These are phyloP conservation scores for Phalaenopsis hybrid DNA, from an alignment of 116 monocot genomes.

Conservation along the genomic window DNA sequence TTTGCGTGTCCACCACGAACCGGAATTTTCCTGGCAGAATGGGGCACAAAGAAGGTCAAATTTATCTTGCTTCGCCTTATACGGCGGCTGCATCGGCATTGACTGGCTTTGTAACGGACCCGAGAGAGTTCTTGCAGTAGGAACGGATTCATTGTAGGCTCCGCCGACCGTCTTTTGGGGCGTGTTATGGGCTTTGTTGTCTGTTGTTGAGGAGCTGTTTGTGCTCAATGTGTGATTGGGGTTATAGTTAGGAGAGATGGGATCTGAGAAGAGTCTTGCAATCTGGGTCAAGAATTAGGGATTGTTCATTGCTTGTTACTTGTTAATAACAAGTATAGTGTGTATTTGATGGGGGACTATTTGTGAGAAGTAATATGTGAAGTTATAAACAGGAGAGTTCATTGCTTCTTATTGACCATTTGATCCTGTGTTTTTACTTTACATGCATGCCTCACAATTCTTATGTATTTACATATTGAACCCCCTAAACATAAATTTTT, in stretches of 20 bases:
- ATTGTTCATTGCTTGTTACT: not conserved
- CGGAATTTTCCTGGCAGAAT: conserved; percentile 96
- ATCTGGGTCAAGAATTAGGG: conserved; percentile 11
- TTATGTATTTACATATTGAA: no score
- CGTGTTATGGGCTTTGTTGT: not conserved
- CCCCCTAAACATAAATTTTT: no score
- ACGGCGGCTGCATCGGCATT: conserved; percentile 95
- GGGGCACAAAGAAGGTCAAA: conserved; percentile 98
- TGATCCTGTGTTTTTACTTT: not conserved
- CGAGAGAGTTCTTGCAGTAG: conserved; percentile 76
- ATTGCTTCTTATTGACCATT: not conserved
- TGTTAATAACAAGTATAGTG: not conserved
- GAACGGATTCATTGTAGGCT: not conserved
- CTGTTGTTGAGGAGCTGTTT: not conserved
- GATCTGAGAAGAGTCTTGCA: conserved; percentile 3
- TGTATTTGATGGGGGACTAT: not conserved
- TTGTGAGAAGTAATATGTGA: not conserved
- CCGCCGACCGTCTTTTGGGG: no score
- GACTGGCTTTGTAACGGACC: conserved; percentile 93
- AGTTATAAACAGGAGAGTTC: conserved; percentile 4
- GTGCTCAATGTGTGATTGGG: not conserved
- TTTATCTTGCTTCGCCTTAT: conserved; percentile 91
- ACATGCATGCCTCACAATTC: no score
- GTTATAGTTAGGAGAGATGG: not conserved
- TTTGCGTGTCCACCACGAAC: conserved; percentile 95